Percentiles rank a stretch among this genome's conserved stretches.
These are phyloP conservation scores for Paramecium tetraurelia DNA, from an alignment of 73 alveolate species.

Conservation along the genomic window DNA sequence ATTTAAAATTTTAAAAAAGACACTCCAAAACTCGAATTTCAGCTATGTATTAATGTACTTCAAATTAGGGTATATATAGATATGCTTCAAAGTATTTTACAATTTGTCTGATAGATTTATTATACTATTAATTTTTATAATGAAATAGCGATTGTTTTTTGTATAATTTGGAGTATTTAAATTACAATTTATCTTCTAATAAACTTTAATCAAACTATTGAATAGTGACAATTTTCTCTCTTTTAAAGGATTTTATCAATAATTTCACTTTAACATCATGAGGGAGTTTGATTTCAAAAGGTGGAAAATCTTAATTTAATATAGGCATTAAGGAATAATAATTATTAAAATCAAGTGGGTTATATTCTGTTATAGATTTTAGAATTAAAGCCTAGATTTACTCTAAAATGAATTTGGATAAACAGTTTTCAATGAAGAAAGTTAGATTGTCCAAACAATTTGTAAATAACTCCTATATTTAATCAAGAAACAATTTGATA, in stretches of 20 bases:
- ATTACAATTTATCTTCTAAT: neutral
- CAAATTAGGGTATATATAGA: neutral
- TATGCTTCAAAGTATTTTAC: constrained; percentile 27
- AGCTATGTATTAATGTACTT: neutral
- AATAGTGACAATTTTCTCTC: neutral
- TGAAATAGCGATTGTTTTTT: neutral
- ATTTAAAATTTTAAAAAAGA: constrained; percentile 1
- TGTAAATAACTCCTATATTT: neutral
- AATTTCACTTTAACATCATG: neutral
- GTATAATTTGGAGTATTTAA: constrained; percentile 30
- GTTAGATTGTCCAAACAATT: neutral
- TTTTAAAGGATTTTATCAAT: neutral
- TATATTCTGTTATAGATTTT: neutral
- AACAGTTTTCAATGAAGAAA: neutral
- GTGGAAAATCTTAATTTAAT: neutral
- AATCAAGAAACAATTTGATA: neutral
- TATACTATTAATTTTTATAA: neutral
- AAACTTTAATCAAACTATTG: neutral
- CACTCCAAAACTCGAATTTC: neutral
- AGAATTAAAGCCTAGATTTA: neutral
- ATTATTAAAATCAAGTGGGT: neutral
- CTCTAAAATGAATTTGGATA: neutral
- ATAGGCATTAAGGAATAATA: neutral
- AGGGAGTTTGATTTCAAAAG: neutral
- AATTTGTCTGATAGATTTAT: constrained; percentile 15